phyloP scores from a whole-genome alignment of 1,139 yeast genomes.

The Blastobotrys arbuscula region DNA sequence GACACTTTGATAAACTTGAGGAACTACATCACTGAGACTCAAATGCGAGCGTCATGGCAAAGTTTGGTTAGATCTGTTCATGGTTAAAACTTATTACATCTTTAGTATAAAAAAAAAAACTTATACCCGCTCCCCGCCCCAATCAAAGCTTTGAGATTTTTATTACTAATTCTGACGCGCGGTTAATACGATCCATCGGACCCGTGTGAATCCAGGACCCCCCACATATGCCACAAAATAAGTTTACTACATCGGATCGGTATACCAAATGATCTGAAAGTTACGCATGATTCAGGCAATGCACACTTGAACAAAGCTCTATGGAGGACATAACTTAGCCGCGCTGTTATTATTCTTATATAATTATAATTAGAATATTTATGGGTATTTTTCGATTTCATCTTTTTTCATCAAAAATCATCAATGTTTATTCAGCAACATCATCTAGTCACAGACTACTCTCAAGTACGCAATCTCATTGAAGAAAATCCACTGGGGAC shows the following conservation, averaged over 20 bases:
- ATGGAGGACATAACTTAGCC: too few relatives aligned
- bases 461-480: constrained; percentile 6
- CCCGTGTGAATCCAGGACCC: too few relatives aligned
- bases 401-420: background rate
- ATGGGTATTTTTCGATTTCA: background rate
- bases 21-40: constrained; percentile 1
- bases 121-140: too few relatives aligned
- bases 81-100: background rate
- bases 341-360: background rate
- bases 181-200: too few relatives aligned
- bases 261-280: too few relatives aligned
- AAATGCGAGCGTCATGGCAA: background rate
- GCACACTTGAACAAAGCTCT: too few relatives aligned
- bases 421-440: constrained; percentile 11
- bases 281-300: too few relatives aligned
- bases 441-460: constrained; percentile 3
- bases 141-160: too few relatives aligned
- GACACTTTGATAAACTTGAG: background rate
- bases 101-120: too few relatives aligned
- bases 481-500: constrained; percentile 45
- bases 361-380: background rate
- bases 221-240: too few relatives aligned
- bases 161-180: too few relatives aligned
- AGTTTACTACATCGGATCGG: too few relatives aligned
- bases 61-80: constrained; percentile 3